These are phyloP conservation scores for Xylaria sp. DNA, from an alignment of 2,329 filamentous ascomycete species.

Conservation along the genomic window DNA sequence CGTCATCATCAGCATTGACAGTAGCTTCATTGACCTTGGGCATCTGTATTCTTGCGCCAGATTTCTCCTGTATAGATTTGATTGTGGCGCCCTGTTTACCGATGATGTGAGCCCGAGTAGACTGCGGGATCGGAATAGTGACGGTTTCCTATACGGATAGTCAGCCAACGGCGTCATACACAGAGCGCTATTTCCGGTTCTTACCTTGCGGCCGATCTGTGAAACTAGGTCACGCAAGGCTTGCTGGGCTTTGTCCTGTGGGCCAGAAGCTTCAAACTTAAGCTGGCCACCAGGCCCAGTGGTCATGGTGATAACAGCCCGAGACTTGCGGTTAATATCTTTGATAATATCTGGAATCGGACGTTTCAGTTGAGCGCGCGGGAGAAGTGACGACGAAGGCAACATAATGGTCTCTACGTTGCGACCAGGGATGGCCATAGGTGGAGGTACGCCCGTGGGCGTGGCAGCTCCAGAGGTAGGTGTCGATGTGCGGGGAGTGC, in stretches of 20 bases:
- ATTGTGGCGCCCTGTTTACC: slow-evolving; percentile 90
- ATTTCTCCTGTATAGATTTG: slow-evolving; percentile 86
- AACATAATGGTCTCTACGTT: slow-evolving; percentile 78
- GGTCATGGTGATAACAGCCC: slow-evolving; percentile 81
- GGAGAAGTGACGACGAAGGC: slow-evolving; percentile 76
- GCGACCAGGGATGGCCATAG: slow-evolving; percentile 80
- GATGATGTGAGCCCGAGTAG: slow-evolving; percentile 87
- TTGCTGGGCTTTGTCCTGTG: slow-evolving; percentile 81
- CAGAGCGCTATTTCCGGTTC: slow-evolving; percentile 32
- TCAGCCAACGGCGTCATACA: slow-evolving; percentile 7
- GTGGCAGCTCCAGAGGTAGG: slow-evolving; percentile 65
- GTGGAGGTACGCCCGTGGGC: slow-evolving; percentile 53
- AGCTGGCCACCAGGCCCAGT: slow-evolving; percentile 73
- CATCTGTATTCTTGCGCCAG: slow-evolving; percentile 87
- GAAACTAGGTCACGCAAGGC: slow-evolving; percentile 88
- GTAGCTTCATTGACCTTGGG: slow-evolving; percentile 75
- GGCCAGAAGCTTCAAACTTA: slow-evolving; percentile 84
- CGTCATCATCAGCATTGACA: slow-evolving; percentile 66
- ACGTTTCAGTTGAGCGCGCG: slow-evolving; percentile 79
- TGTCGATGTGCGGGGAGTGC: slow-evolving; percentile 65
- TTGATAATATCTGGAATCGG: slow-evolving; percentile 84
- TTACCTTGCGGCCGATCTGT: slow-evolving; percentile 84
- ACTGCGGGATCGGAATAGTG: slow-evolving; percentile 80
- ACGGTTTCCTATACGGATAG: slow-evolving; percentile 54
- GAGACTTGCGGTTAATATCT: slow-evolving; percentile 90